phyloP scores from a whole-genome alignment of 495 filamentous ascomycete genomes.

The Staphylotrichum longicolle region DNA sequence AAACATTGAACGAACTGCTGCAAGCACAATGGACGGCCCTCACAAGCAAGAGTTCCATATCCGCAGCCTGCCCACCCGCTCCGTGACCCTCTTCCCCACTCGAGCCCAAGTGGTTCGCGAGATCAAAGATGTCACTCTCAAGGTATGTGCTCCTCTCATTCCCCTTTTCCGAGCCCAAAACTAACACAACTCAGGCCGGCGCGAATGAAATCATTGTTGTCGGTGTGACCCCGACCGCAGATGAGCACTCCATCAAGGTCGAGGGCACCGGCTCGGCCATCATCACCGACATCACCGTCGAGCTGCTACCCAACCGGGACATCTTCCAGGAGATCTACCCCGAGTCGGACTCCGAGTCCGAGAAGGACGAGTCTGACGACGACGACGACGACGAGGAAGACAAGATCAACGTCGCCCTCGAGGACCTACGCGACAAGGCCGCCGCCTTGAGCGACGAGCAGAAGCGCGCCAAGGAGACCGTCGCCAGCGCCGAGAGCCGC shows the following conservation, averaged over 20 bases:
- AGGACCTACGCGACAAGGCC: conserved; percentile 31
- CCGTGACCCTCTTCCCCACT: conserved; percentile 60
- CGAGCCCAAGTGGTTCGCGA: conserved; percentile 62
- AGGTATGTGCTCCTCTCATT: conserved; percentile 38
- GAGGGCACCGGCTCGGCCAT: conserved; percentile 61
- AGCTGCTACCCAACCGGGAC: conserved; percentile 59
- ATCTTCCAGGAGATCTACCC: conserved; percentile 58
- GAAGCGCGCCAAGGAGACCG: conserved; percentile 33
- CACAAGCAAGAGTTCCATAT: conserved; percentile 50
- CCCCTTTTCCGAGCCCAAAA: background rate
- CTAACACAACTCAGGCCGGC: conserved; percentile 47
- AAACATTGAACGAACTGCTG: too few relatives aligned
- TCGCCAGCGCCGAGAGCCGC: conserved; percentile 39
- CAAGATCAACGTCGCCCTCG: conserved; percentile 28
- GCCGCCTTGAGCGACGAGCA: conserved; percentile 29
- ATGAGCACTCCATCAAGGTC: conserved; percentile 68
- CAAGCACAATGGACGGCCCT: conserved; percentile 28
- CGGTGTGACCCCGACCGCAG: conserved; percentile 62
- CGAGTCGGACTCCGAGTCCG: conserved; percentile 44
- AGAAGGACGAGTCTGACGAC: conserved; percentile 35
- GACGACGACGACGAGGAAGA: conserved; percentile 34
- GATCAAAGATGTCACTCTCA: conserved; percentile 57
- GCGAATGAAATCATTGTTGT: conserved; percentile 63
- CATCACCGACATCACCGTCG: conserved; percentile 65
- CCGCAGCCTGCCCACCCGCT: conserved; percentile 56